A percentile compares a stretch with the other conserved stretches of the same genome.
Conservation (phyloP, 1,139 yeast species). For the Kluyveromyces sp. region DNA sequence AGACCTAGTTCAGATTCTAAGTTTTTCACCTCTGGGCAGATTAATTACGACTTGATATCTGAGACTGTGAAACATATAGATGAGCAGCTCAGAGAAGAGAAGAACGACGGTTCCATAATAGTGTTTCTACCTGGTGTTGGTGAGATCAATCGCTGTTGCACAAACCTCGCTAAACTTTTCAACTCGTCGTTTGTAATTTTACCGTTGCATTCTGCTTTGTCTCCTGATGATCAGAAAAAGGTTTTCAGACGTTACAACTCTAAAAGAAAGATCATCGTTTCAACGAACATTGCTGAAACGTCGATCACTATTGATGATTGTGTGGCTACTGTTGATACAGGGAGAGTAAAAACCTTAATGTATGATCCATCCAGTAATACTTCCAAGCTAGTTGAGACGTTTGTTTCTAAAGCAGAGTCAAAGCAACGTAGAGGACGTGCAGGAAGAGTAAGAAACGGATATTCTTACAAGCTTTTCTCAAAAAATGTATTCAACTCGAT, state of each 20-base stretch:
- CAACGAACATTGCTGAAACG: conserved; percentile 85
- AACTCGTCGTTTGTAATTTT: conserved; percentile 36
- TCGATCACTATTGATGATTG: conserved; percentile 92
- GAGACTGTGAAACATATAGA: conserved; percentile 51
- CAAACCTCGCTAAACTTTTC: conserved; percentile 19
- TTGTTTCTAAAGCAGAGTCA: conserved; percentile 91
- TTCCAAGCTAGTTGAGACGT: conserved; percentile 66
- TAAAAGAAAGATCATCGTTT: conserved; percentile 71
- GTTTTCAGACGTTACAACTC: conserved; percentile 59
- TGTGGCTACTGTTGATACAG: conserved; percentile 85
- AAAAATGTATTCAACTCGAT: conserved; percentile 50
- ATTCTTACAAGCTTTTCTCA: conserved; percentile 76
- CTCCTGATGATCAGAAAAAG: conserved; percentile 71
- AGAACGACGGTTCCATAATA: conserved; percentile 64
- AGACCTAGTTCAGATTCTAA: conserved; percentile 57
- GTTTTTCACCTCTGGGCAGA: conserved; percentile 55
- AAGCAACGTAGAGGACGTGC: conserved; percentile 95
- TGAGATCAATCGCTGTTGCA: conserved; percentile 65
- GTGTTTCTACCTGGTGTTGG: conserved; percentile 87
- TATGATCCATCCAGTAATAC: conserved; percentile 64
- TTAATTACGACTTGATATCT: conserved; percentile 68
- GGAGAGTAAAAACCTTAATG: conserved; percentile 70
- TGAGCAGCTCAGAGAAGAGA: conserved; percentile 35
- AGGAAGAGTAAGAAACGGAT: conserved; percentile 87
- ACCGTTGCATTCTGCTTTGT: conserved; percentile 83